Conservation (phyloP, 2,329 filamentous ascomycete species). For the Calonectria crousiana region DNA sequence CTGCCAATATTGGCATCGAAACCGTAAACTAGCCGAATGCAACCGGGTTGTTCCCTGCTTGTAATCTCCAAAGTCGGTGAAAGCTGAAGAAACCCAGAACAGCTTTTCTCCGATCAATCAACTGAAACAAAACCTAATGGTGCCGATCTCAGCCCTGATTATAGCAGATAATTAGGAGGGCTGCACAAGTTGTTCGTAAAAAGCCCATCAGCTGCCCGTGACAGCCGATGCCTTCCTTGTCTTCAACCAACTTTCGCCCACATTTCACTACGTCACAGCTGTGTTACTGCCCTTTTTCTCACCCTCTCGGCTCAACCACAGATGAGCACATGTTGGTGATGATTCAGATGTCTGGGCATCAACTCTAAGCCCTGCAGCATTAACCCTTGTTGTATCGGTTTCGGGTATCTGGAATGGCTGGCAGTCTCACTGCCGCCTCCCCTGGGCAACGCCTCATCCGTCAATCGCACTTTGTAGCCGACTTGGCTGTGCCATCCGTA, state of each 20-base stretch:
- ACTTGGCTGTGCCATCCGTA: background rate
- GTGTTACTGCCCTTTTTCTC: background rate
- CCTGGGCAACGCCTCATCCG: background rate
- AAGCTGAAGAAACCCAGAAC: background rate
- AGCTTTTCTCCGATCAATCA: slow-evolving; percentile 2
- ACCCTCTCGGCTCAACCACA: background rate
- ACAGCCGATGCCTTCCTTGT: background rate
- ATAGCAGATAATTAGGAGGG: background rate
- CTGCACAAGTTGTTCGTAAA: background rate
- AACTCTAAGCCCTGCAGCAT: background rate
- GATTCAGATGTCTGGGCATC: background rate
- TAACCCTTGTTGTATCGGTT: background rate
- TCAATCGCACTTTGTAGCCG: background rate
- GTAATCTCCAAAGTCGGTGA: background rate
- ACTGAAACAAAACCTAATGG: slow-evolving; percentile 5
- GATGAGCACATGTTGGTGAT: background rate
- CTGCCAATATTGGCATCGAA: slow-evolving; percentile 19
- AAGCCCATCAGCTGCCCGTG: background rate
- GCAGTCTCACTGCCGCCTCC: background rate
- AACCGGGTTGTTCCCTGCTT: slow-evolving; percentile 16
- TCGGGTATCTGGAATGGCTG: slow-evolving; percentile 15
- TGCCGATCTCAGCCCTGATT: background rate
- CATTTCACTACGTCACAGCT: background rate
- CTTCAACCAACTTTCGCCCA: background rate
- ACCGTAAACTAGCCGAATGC: slow-evolving; percentile 12